Evolutionary conservation across 768 basidiomycete genomes (phyloP), one percentile per base, ranked within the genome.

Genomic region (Postia placenta): DNA sequence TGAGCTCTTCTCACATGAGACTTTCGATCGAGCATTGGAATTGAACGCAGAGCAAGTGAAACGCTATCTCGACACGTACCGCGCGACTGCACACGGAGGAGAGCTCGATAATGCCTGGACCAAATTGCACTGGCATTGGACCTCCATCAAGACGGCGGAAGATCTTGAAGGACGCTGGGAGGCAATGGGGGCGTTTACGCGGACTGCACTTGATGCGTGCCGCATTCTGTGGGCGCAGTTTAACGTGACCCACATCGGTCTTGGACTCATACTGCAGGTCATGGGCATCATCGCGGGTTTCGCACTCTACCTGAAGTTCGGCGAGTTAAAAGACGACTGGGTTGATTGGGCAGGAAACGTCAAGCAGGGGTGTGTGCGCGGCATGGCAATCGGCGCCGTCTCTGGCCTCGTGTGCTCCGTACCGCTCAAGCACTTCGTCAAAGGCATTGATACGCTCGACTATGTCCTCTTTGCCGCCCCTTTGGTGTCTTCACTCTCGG

Each of bases 141-240:
- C 52, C 12, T 33, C 47, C 1, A 23, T 54, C 4, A 17, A 52
- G 25, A 47, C 52, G 19, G 56, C 58, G 36, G 30, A 45, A 11
- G 37, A 41, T 23, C 45, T 50, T 12, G 46, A 56, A 7, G 42
- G 43, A 15, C 42, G 56, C 48, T 56, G 57, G 56, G 28, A 47
- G 5, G 56, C 58, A 1, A 49, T 64, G 35, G 67, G 74, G 42
- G 66, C 73, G 15, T 92, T 81, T 60, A 80, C 78, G 11, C 73
- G 81, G 7, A 63, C 73, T 14, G 80, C 87, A 4, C 74, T 93
- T 27, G 68, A 74, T 1, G 76, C 76, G 2, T 94, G 94, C 60
- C 85, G 94, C 5, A 66, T 77, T 11, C 80, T 97, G 47, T 99
- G 96, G 96, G 95, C 96, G 1, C 90, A 91, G 59, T 98, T 99